Evolutionary conservation across 306 rosid species (phyloP).

Genomic region (Cucumis melo): DNA sequence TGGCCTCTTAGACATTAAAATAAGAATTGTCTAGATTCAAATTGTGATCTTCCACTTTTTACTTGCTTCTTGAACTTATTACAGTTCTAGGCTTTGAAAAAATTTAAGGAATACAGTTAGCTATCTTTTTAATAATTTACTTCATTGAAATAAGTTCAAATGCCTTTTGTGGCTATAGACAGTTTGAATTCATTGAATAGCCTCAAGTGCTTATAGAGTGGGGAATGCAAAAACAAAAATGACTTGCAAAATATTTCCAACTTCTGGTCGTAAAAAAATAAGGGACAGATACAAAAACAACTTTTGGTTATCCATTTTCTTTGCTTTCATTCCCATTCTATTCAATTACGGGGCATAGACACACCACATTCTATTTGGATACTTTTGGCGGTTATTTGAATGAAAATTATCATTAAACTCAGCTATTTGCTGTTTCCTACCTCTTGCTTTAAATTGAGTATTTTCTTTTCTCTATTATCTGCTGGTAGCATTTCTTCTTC

Average conservation of each 20-base stretch:
- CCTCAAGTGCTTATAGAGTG: not conserved
- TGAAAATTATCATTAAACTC: not conserved
- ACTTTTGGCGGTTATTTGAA: not conserved
- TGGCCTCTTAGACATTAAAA: not conserved
- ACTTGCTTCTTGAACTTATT: not conserved
- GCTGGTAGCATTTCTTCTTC: slow-evolving; percentile 76
- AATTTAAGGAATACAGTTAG: not conserved
- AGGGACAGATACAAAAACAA: not conserved
- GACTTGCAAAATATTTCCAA: not conserved
- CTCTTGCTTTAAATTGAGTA: not conserved
- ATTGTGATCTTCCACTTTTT: not conserved
- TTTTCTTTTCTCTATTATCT: not conserved
- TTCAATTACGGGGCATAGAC: not conserved
- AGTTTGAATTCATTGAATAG: not conserved
- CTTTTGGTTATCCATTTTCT: not conserved
- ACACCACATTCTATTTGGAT: not conserved
- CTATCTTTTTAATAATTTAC: not conserved
- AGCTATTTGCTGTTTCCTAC: not conserved
- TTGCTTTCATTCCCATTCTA: not conserved
- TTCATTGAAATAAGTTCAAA: not conserved
- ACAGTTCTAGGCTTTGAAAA: not conserved
- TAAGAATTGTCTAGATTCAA: not conserved
- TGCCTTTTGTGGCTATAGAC: not conserved
- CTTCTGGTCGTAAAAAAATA: not conserved
- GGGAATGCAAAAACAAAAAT: not conserved